A percentile compares a stretch with the other conserved stretches of the same genome.
Conservation (phyloP, 192 early-diverging fungal genomes). For the Umbelopsis ramanniana region DNA sequence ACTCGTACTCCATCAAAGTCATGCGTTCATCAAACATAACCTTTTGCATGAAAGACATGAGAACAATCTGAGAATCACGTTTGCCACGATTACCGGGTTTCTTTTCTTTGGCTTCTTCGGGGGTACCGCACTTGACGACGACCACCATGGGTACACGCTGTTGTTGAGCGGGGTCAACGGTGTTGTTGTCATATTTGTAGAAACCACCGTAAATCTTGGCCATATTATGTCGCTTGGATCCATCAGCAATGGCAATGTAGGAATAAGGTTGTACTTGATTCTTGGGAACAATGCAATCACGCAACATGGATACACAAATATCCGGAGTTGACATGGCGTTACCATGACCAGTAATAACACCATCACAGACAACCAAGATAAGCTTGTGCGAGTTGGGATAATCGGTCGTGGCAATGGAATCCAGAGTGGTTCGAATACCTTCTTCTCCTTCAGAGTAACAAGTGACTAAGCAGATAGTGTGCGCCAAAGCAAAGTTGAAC, state of each 20-base stretch:
- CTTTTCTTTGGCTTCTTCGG: slow-evolving; percentile 63
- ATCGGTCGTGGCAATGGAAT: slow-evolving; percentile 80
- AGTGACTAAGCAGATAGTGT: slow-evolving; percentile 80
- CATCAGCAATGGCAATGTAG: slow-evolving; percentile 72
- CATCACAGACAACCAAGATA: slow-evolving; percentile 87
- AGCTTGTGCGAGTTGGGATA: slow-evolving; percentile 89
- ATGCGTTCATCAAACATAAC: slow-evolving; percentile 86
- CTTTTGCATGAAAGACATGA: slow-evolving; percentile 88
- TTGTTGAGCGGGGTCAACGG: slow-evolving; percentile 49
- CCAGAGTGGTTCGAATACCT: slow-evolving; percentile 80
- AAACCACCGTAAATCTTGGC: slow-evolving; percentile 78
- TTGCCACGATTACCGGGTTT: slow-evolving; percentile 87
- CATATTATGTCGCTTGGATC: slow-evolving; percentile 72
- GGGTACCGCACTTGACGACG: slow-evolving; percentile 75
- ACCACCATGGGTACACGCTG: slow-evolving; percentile 69
- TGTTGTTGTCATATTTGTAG: slow-evolving; percentile 64
- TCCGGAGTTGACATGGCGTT: slow-evolving; percentile 78
- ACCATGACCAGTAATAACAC: slow-evolving; percentile 84
- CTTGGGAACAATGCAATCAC: slow-evolving; percentile 51
- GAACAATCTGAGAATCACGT: slow-evolving; percentile 90
- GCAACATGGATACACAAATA: slow-evolving; percentile 79
- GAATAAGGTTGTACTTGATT: slow-evolving; percentile 60
- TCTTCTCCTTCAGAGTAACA: slow-evolving; percentile 91
- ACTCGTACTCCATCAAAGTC: slow-evolving; percentile 87
- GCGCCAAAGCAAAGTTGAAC: slow-evolving; percentile 55